Conservation (phyloP, 768 basidiomycete species). For the Auriculariales sp. region DNA sequence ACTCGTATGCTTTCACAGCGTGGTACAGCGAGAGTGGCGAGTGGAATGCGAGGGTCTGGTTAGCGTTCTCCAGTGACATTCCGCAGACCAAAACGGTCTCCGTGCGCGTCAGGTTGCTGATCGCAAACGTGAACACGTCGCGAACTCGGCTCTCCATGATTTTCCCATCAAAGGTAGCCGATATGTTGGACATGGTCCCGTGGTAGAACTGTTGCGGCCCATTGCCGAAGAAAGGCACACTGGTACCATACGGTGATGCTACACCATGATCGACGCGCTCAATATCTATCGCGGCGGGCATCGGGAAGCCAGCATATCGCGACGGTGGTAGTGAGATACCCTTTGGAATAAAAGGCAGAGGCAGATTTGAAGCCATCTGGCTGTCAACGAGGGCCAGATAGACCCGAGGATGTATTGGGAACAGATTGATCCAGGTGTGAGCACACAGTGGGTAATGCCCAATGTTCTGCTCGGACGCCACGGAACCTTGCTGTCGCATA, state of each 20-base stretch:
- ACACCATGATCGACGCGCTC: background rate
- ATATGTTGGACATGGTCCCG: background rate
- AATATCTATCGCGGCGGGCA: background rate
- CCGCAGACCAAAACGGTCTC: background rate
- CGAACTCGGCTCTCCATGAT: background rate
- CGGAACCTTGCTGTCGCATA: background rate
- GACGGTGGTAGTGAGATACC: background rate
- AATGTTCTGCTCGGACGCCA: background rate
- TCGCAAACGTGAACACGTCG: background rate
- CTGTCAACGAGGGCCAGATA: background rate
- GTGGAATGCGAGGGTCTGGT: background rate
- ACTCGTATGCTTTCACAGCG: background rate
- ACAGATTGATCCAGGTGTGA: background rate
- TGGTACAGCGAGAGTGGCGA: background rate
- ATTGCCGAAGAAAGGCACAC: background rate
- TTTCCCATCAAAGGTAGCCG: background rate
- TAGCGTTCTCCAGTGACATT: background rate
- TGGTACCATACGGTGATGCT: background rate
- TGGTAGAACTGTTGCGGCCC: background rate
- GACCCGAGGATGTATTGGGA: background rate
- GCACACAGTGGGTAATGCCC: background rate
- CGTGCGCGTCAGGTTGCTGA: background rate
- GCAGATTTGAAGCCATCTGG: too few relatives aligned
- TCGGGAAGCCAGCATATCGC: background rate
- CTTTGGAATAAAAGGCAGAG: too few relatives aligned